phyloP scores from a whole-genome alignment of 2,329 filamentous ascomycete species.

The Keithomyces neogunnii region DNA sequence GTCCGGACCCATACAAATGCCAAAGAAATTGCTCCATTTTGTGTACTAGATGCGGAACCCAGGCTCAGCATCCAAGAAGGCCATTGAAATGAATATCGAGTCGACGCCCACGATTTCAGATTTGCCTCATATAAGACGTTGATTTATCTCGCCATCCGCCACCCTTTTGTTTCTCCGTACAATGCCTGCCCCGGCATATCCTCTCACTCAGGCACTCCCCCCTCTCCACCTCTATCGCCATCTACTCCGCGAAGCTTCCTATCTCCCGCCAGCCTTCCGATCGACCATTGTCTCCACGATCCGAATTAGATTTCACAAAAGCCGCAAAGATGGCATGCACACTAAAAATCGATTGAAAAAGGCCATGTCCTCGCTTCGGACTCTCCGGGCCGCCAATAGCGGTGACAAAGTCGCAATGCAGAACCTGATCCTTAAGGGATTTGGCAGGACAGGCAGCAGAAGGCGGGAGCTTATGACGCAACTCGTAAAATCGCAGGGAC shows the following conservation, averaged over 20 bases:
- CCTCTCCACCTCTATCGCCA: conserved; percentile 43
- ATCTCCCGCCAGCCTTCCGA: conserved; percentile 46
- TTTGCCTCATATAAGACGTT: not conserved
- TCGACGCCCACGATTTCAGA: too few relatives aligned
- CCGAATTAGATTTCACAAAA: conserved; percentile 35
- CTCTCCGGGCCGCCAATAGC: conserved; percentile 43
- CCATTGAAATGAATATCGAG: too few relatives aligned
- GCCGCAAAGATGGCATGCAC: conserved; percentile 21
- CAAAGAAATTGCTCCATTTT: not conserved
- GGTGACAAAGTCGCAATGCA: conserved; percentile 40
- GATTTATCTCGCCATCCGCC: not conserved
- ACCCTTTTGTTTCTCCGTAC: not conserved
- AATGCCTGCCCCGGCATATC: conserved; percentile 21
- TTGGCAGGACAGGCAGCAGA: conserved; percentile 44
- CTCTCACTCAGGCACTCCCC: conserved; percentile 16
- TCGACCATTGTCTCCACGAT: conserved; percentile 35
- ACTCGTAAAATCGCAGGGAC: conserved; percentile 27
- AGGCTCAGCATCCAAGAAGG: too few relatives aligned
- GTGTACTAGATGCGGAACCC: not conserved
- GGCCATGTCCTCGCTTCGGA: conserved; percentile 35
- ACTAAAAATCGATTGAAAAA: conserved; percentile 25
- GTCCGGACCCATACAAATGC: not conserved
- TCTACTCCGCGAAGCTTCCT: conserved; percentile 51
- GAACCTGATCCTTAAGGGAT: conserved; percentile 37
- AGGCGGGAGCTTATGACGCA: conserved; percentile 38